A percentile compares a stretch with the other conserved stretches of the same genome.
Evolutionary conservation across 192 early-diverging fungal genomes (phyloP).

Genomic region (Podochytrium sp.): DNA sequence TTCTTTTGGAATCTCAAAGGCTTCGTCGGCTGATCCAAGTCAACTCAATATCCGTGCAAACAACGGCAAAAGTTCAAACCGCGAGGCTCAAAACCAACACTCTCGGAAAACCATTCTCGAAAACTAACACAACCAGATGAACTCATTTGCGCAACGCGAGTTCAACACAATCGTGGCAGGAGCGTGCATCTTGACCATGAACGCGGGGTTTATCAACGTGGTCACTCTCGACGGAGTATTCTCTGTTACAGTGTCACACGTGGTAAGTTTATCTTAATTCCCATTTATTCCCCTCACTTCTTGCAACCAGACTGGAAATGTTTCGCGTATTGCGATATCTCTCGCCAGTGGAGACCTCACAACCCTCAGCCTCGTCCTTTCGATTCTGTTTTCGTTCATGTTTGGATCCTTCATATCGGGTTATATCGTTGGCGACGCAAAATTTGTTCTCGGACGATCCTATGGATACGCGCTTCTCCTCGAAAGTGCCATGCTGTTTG

Average conservation of each 20-base stretch:
- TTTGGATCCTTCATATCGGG: constrained; percentile 59
- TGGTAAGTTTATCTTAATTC: background rate
- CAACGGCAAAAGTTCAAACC: too few relatives aligned
- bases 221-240: constrained; percentile 60
- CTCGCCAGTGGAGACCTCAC: constrained; percentile 48
- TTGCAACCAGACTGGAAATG: constrained; percentile 54
- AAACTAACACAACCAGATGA: too few relatives aligned
- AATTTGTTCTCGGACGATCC: constrained; percentile 53
- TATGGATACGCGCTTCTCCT: constrained; percentile 55
- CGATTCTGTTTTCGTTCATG: constrained; percentile 53
- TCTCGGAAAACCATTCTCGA: too few relatives aligned
- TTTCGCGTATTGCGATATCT: constrained; percentile 53
- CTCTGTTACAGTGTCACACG: constrained; percentile 37
- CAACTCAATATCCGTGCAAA: too few relatives aligned
- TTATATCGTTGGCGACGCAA: constrained; percentile 58
- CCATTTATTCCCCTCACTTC: background rate
- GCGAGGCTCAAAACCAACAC: too few relatives aligned
- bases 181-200: constrained; percentile 50
- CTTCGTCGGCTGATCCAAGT: too few relatives aligned
- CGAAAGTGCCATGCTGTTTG: constrained; percentile 50
- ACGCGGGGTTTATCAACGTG: constrained; percentile 68
- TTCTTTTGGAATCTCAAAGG: too few relatives aligned
- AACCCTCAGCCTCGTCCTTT: constrained; percentile 47
- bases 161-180: constrained; percentile 60
- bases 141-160: constrained; percentile 55